Evolutionary conservation across 208 protist species (phyloP), one percentile per base, ranked within the genome.

Genomic region (Crithidia mellificae): DNA sequence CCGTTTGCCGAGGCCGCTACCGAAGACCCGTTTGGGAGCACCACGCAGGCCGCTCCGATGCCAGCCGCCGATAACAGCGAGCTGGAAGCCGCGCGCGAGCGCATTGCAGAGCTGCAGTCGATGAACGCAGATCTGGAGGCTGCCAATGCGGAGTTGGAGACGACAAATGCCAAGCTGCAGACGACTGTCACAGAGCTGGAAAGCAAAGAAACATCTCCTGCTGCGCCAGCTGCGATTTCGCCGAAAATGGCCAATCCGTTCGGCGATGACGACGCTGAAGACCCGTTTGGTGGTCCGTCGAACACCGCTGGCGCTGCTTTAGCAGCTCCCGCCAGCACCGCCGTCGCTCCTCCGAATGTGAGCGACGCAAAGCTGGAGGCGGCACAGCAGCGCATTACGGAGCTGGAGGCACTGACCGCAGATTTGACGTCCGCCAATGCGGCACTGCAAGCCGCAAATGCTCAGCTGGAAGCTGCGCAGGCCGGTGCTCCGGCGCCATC

Each of bases 81-180:
- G 59, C 50, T 71, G 14, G 19, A 66, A 12, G 67, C 66, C 30
- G 62, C 66, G 2, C 67, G 38, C 9, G 20, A 36, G 38, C 36
- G 58, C 24, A 67, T 74, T 5, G 57, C 61, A 20, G 58, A 56
- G 36, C 58, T 78, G 39, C 59, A 81, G 51, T 1, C 2, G 59
- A 19, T 11, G 44, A 43, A 55, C 53, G 43, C 68, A 32, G 32
- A 66, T 15, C 59, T 65, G 27, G 38, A 50, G 24, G 55, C 27
- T 0, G 55, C 65, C 8, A 63, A 62, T 20, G 46, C 32, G 0
- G 50, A 58, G 39, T 38, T 73, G 32, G 12, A 56, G 2, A 32
- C 38, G 8, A 17, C 4, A 38, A 38, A 38, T 57, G 50, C 41
- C 15, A 17, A 47, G 8, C 41, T 47, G 4, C 41, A 46, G 8